Conservation (phyloP, 2,329 filamentous ascomycete species). For the Trichoderma sp. region DNA sequence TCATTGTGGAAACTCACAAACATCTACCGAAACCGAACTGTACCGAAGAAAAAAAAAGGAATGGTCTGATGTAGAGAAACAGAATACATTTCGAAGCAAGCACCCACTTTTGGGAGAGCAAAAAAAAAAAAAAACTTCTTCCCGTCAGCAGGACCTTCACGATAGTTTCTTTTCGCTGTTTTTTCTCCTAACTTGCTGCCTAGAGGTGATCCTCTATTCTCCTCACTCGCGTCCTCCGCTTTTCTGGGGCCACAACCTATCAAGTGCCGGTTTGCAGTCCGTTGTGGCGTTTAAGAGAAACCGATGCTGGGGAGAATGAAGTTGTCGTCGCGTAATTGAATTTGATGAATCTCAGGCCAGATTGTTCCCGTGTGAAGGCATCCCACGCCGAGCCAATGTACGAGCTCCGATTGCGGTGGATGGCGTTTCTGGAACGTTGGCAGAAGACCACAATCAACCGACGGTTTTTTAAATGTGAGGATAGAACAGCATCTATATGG, state of each 20-base stretch:
- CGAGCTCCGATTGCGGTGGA: slow-evolving; percentile 19
- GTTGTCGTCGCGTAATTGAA: slow-evolving; percentile 12
- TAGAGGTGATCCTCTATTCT: slow-evolving; percentile 5
- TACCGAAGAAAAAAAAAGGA: not conserved
- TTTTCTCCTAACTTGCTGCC: slow-evolving; percentile 13
- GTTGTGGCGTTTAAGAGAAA: not conserved
- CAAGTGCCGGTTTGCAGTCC: not conserved
- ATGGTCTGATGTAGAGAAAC: not conserved
- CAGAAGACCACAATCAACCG: not conserved
- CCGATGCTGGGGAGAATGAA: not conserved
- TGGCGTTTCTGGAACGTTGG: not conserved
- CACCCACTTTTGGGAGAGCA: slow-evolving; percentile 12
- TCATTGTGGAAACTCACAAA: not conserved
- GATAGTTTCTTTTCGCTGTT: slow-evolving; percentile 8
- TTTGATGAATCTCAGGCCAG: not conserved
- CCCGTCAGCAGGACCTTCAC: slow-evolving; percentile 19
- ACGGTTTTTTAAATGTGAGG: no score
- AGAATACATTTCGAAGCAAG: not conserved
- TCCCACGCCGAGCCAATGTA: not conserved
- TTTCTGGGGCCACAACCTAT: slow-evolving; percentile 6
- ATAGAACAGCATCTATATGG: no score
- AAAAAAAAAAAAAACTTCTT: slow-evolving; percentile 4
- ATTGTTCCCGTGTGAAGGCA: not conserved
- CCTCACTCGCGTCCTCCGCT: slow-evolving; percentile 16
- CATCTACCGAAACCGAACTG: not conserved